Percentiles rank a stretch among this genome's conserved stretches.
Evolutionary conservation across 441 rosid genomes (phyloP).

Genomic region (Biscutella auriculata): DNA sequence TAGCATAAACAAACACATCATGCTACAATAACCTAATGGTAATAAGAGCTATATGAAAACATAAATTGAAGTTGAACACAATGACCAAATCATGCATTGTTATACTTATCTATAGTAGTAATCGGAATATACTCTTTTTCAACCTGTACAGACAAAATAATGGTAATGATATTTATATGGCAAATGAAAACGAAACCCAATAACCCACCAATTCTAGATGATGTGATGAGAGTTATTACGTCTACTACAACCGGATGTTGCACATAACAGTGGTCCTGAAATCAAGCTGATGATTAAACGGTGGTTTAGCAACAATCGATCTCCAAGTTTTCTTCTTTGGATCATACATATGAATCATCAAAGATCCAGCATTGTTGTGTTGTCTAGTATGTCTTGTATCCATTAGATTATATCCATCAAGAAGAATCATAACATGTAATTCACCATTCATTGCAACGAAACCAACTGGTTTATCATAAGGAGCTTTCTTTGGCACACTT

Average conservation of each 20-base stretch:
- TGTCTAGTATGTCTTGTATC: constrained; percentile 37
- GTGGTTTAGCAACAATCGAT: constrained; percentile 38
- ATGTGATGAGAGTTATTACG: not conserved
- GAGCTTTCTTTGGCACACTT: constrained; percentile 46
- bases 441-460: constrained; percentile 55
- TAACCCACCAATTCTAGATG: too few relatives aligned
- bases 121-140: too few relatives aligned
- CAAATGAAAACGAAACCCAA: too few relatives aligned
- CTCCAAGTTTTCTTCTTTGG: constrained; percentile 72
- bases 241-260: constrained; percentile 42
- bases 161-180: not conserved
- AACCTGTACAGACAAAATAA: constrained; percentile 12
- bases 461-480: constrained; percentile 33
- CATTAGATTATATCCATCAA: constrained; percentile 35
- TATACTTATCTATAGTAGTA: not conserved
- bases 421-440: constrained; percentile 43
- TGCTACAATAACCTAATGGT: not conserved
- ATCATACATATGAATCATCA: constrained; percentile 57
- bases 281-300: constrained; percentile 41
- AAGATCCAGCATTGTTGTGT: constrained; percentile 38
- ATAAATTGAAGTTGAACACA: not conserved
- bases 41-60: too few relatives aligned
- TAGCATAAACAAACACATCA: not conserved
- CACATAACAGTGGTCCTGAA: constrained; percentile 56
- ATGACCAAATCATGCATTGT: not conserved